Conservation (phyloP, 2,329 filamentous ascomycete species). For the Pseudonectria buxi region DNA sequence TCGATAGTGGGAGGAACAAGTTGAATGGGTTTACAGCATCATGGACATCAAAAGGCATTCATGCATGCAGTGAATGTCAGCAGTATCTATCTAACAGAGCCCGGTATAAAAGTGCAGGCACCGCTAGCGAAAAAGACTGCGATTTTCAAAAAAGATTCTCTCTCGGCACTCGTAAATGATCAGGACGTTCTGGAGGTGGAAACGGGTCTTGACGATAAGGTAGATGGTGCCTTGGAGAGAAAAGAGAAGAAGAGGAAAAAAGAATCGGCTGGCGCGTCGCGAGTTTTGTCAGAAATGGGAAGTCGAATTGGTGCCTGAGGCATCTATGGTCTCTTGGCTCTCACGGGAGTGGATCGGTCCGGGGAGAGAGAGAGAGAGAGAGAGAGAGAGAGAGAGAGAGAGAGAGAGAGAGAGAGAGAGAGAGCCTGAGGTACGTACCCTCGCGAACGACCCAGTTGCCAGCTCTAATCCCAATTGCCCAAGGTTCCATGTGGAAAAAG, state of each 20-base stretch:
- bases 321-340: constrained; percentile 6
- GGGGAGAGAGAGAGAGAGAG: not conserved
- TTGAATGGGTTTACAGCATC: too few species aligned
- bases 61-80: constrained; percentile 49
- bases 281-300: constrained; percentile 1
- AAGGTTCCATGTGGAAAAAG: constrained; percentile 16
- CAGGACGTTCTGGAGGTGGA: constrained; percentile 67
- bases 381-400: too few species aligned
- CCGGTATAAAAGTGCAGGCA: constrained; percentile 70
- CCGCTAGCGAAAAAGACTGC: constrained; percentile 98
- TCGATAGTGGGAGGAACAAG: too few species aligned
- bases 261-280: constrained; percentile 14
- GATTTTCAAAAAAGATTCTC: constrained; percentile 38
- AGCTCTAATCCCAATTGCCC: constrained; percentile 9
- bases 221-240: constrained; percentile 61
- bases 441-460: not conserved
- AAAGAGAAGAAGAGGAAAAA: constrained; percentile 26
- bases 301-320: constrained; percentile 21
- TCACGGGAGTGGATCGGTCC: not conserved
- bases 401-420: too few species aligned
- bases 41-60: too few species aligned
- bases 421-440: constrained; percentile 1
- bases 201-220: constrained; percentile 91
- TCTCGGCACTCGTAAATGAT: constrained; percentile 93
- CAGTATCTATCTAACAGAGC: constrained; percentile 96